A percentile compares a stretch with the other conserved stretches of the same genome.
These are phyloP conservation scores for Passiflora organensis DNA, from an alignment of 345 rosid genomes.

Conservation along the genomic window DNA sequence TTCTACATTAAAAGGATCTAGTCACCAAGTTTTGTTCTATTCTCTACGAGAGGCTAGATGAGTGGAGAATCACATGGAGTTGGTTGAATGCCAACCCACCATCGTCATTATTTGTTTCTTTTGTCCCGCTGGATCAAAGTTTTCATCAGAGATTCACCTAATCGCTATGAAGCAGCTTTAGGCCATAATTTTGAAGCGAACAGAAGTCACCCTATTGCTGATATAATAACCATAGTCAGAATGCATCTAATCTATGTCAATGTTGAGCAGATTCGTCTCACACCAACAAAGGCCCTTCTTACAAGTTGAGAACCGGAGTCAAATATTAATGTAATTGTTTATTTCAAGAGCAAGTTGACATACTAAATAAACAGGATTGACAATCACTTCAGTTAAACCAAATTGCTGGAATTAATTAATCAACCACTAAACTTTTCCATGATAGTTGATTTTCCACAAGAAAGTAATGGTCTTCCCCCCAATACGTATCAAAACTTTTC, in stretches of 20 bases:
- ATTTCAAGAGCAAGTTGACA: background rate
- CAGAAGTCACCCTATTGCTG: background rate
- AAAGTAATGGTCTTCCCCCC: no score
- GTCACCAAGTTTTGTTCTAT: no score
- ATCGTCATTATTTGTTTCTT: background rate
- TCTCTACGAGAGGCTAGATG: no score
- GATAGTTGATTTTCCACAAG: no score
- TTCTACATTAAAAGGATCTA: background rate
- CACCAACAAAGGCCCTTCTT: background rate
- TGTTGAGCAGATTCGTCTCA: no score
- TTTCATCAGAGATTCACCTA: background rate
- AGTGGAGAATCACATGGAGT: background rate
- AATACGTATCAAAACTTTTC: background rate
- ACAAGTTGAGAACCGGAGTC: conserved; percentile 5
- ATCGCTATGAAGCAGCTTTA: background rate
- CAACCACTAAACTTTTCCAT: background rate
- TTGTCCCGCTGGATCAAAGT: background rate
- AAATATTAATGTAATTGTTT: background rate
- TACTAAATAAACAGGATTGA: background rate
- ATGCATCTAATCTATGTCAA: no score
- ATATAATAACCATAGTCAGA: no score
- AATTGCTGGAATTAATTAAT: background rate
- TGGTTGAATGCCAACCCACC: background rate
- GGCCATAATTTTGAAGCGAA: background rate
- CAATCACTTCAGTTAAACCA: background rate